These are phyloP conservation scores for Fraxinus cuspidata DNA, from an alignment of 257 asterid genomes.

Conservation along the genomic window DNA sequence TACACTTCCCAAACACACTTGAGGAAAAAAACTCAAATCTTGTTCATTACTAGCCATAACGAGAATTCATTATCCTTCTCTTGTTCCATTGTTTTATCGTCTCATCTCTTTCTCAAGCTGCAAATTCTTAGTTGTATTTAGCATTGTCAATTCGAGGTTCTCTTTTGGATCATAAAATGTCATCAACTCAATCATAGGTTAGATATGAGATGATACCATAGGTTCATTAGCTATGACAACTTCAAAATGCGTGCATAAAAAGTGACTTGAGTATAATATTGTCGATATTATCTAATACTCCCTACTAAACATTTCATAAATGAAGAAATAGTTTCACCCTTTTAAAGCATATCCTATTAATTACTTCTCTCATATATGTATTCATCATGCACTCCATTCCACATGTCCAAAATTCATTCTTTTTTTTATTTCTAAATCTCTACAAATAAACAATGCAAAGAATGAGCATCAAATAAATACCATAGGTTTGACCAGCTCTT, in stretches of 20 bases:
- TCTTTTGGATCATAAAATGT: neutral
- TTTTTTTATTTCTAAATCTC: no score
- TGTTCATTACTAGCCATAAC: neutral
- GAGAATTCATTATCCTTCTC: neutral
- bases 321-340: neutral
- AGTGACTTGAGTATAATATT: no score
- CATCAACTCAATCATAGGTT: neutral
- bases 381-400: no score
- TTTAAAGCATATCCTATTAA: no score
- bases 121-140: no score
- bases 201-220: neutral
- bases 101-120: neutral
- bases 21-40: neutral
- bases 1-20: no score
- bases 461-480: constrained; percentile 38
- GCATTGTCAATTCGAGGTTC: neutral
- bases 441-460: no score
- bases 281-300: neutral
- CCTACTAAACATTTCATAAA: no score
- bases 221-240: neutral
- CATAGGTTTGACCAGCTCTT: constrained; percentile 82
- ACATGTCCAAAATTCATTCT: no score
- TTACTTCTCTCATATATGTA: no score
- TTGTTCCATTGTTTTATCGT: neutral
- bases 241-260: no score